Percentiles rank a stretch among this genome's conserved stretches.
Evolutionary conservation across 352 stramenopile genomes (phyloP).

Genomic region (Globisporangium mamillatum): DNA sequence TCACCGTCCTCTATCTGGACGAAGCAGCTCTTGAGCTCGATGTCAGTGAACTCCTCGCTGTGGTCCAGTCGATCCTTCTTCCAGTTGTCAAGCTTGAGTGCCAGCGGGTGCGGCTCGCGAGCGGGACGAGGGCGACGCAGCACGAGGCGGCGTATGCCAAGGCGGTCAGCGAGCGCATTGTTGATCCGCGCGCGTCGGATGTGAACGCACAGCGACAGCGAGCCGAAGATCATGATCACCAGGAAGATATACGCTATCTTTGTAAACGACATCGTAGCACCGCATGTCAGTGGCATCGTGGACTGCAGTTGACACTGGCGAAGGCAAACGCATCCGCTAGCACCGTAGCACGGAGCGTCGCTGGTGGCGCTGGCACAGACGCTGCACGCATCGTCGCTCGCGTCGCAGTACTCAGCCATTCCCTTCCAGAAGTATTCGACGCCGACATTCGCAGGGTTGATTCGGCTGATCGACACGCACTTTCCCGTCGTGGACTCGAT

Average conservation of each 20-base stretch:
- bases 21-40: slow-evolving; percentile 33
- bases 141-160: slow-evolving; percentile 2
- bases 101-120: slow-evolving; percentile 11
- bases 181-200: slow-evolving; percentile 4
- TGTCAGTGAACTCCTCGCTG: slow-evolving; percentile 12
- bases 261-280: slow-evolving; percentile 3
- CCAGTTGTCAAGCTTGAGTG: slow-evolving; percentile 36
- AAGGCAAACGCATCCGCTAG: slow-evolving; percentile 23
- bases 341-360: slow-evolving; percentile 21
- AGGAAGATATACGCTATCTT: slow-evolving; percentile 15
- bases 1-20: slow-evolving; percentile 16
- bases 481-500: slow-evolving; percentile 37
- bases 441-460: slow-evolving; percentile 11
- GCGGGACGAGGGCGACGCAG: neutral
- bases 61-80: slow-evolving; percentile 22
- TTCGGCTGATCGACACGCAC: slow-evolving; percentile 27
- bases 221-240: slow-evolving; percentile 1
- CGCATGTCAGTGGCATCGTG: slow-evolving; percentile 7
- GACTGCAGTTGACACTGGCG: slow-evolving; percentile 24
- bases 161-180: neutral
- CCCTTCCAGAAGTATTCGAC: slow-evolving; percentile 25
- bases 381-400: slow-evolving; percentile 23
- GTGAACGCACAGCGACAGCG: slow-evolving; percentile 14
- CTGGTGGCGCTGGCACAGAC: slow-evolving; percentile 16
- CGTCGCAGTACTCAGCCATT: slow-evolving; percentile 25